phyloP scores from a whole-genome alignment of 768 basidiomycete species.

The Rubroboletus satanas region DNA sequence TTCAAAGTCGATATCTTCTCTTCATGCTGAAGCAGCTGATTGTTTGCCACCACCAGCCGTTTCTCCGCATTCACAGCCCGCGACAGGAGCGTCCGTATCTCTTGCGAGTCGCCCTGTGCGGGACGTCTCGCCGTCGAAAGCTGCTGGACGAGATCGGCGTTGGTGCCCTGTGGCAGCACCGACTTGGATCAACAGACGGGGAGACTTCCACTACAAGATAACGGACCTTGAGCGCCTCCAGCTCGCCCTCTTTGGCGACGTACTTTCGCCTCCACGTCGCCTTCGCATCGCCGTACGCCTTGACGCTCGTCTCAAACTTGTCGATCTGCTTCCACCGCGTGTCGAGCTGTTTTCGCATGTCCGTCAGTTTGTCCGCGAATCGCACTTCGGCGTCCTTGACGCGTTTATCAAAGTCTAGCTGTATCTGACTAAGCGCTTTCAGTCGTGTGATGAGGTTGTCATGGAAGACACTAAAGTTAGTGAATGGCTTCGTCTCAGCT shows the following conservation, averaged over 20 bases:
- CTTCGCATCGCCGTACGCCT: conserved; percentile 77
- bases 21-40: conserved; percentile 79
- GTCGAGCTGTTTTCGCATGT: conserved; percentile 86
- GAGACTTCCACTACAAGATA: not conserved
- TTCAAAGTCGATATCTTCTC: conserved; percentile 77
- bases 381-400: conserved; percentile 72
- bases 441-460: conserved; percentile 89
- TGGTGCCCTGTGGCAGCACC: conserved; percentile 50
- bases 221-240: conserved; percentile 78
- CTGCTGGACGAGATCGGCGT: conserved; percentile 70
- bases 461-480: conserved; percentile 91
- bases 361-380: conserved; percentile 68
- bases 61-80: conserved; percentile 84
- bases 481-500: conserved; percentile 87
- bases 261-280: conserved; percentile 80
- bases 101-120: conserved; percentile 57
- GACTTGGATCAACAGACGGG: not conserved
- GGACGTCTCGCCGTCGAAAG: conserved; percentile 60
- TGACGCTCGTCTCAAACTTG: conserved; percentile 84
- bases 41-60: conserved; percentile 77
- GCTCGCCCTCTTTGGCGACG: conserved; percentile 80
- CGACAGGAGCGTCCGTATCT: conserved; percentile 64
- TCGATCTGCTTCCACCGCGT: conserved; percentile 88
- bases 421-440: conserved; percentile 79
- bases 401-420: conserved; percentile 81